Evolutionary conservation across 176 grass and related monocot genomes (phyloP).

Genomic region (Ampelocalamus luodianensis): DNA sequence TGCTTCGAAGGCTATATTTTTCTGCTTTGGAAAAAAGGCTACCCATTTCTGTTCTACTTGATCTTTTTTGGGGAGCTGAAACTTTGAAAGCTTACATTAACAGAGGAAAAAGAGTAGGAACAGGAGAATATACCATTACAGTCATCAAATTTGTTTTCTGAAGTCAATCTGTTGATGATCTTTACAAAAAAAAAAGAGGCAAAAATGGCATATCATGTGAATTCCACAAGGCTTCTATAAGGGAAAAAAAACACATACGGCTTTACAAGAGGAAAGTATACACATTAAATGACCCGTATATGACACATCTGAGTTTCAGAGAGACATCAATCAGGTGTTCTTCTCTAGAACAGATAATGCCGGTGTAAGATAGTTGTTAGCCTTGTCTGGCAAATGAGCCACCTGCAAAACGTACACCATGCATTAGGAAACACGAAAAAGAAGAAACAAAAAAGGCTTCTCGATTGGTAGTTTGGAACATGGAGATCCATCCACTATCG

Average conservation of each 20-base stretch:
- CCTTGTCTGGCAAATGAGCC: conserved; percentile 98
- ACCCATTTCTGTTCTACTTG: not conserved
- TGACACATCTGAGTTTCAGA: not conserved
- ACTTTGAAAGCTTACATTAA: not conserved
- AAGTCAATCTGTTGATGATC: conserved; percentile 25
- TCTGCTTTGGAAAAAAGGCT: not conserved
- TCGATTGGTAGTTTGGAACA: conserved; percentile 8
- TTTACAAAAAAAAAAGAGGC: conserved; percentile 39
- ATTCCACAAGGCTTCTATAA: conserved; percentile 43
- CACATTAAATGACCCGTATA: conserved; percentile 44
- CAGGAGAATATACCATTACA: conserved; percentile 32
- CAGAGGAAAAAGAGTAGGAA: not conserved
- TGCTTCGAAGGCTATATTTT: not conserved
- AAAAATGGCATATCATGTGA: conserved; percentile 38
- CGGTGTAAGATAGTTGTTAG: conserved; percentile 96
- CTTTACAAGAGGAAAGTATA: conserved; percentile 56
- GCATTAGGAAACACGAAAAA: conserved; percentile 21
- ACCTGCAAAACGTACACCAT: conserved; percentile 54
- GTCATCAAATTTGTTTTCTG: conserved; percentile 5
- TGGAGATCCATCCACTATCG: not conserved
- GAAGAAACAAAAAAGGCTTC: not conserved
- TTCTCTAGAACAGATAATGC: conserved; percentile 95
- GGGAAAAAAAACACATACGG: not conserved
- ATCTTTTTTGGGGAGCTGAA: not conserved
- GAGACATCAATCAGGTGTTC: conserved; percentile 68